Base-by-base conservation (phyloP, 352 stramenopile genomes). In the Salisapilia sapeloensis region DNA sequence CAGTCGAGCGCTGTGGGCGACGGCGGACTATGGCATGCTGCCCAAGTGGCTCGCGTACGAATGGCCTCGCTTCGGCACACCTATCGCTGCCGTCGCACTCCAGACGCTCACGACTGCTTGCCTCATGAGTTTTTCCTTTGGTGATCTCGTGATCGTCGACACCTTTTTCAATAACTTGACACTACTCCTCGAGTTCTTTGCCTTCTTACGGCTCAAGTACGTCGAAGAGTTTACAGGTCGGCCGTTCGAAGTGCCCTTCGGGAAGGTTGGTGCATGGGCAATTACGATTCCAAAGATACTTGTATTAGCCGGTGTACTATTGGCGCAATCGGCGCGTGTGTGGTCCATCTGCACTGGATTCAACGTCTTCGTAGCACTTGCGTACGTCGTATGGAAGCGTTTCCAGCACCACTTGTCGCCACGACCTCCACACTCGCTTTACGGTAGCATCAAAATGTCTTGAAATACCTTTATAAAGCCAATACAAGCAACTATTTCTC, bases 161-260 rank as follows among this genome's bases (percentile, higher is more conserved):
- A 90, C 74, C 0, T 81, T 84, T 40, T 86, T 84, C 54, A 89
- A 89, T 65, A 89, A 89, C 66, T 85, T 66, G 43, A 84, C 69
- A 25, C 42, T 89, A 42, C 37, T 89, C 38, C 59, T 89, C 30
- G 74, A 89, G 45, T 83, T 89, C 38, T 82, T 77, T 16, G 63
- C 74, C 23, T 86, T 86, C 49, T 44, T 89, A 38, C 67, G 69
- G 12, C 60, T 89, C 29, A 85, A 85, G 35, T 85, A 89, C 53
- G 38, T 77, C 1, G 67, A 89, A 28, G 79, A 76, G 38, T 45
- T 80, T 49, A 72, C 71, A 12, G 46, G 56, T 38, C 60, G 74
- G 29, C 74, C 74, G 12, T 89, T 82, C 33, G 52, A 54, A 2
- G 74, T 89, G 25, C 74, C 74, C 19, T 79, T 72, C 25, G 67